Base-by-base conservation (phyloP, 805 yeast species). In the Saturnispora mendoncae region DNA sequence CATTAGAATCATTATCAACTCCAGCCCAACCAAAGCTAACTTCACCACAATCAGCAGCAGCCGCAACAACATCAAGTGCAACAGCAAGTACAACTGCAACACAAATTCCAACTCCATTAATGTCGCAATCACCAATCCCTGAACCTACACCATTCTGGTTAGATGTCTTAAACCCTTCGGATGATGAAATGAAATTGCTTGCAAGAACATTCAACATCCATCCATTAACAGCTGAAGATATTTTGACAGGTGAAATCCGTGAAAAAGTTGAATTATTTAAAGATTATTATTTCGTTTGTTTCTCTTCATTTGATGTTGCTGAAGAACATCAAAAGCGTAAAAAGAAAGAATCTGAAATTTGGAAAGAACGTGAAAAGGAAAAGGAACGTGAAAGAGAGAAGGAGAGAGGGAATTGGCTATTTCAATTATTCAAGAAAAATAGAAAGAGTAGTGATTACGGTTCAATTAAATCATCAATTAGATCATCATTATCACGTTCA, bases 161-260 rank as follows among this genome's bases (percentile, higher is more conserved):
- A 9, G 97, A 90, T 60, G 83, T 90, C 10, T 65, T 84, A 43
- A 82, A 85, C 54, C 98, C 98, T 9, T 84, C 95, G 0, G 97
- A 92, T 55, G 97, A 87, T 51, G 98, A 90, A 60, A 85, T 92
- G 94, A 87, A 90, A 54, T 92, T 82, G 0, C 52, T 90, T 12
- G 76, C 94, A 21, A 86, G 86, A 53, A 78, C 97, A 0, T 90
- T 90, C 64, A 95, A 94, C 1, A 85, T 90, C 43, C 98, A 90
- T 61, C 98, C 98, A 0, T 71, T 90, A 52, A 90, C 98, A 0
- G 84, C 97, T 0, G 98, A 90, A 57, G 98, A 90, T 63, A 88
- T 90, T 36, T 82, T 84, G 46, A 63, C 88, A 24, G 95, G 95
- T 2, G 98, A 90, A 57, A 83, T 95, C 1, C 75, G 97, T 49